These are phyloP conservation scores for Exophiala sideris DNA, from an alignment of 2,329 filamentous ascomycete genomes.

Conservation along the genomic window DNA sequence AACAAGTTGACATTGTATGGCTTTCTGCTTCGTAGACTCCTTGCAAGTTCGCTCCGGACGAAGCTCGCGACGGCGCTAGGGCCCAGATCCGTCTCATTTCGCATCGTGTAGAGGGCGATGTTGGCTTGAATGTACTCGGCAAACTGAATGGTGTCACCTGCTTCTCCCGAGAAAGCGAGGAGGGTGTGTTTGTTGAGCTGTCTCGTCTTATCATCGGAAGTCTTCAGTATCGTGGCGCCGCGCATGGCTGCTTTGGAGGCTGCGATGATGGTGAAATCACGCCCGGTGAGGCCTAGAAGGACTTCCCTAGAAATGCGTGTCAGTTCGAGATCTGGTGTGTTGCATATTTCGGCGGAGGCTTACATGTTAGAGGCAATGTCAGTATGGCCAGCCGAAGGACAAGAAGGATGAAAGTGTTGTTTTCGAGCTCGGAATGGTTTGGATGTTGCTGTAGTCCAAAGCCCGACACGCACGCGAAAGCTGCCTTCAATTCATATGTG, in stretches of 20 bases:
- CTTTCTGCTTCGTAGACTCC: conserved; percentile 82
- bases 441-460: background rate
- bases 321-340: background rate
- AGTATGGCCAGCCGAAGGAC: background rate
- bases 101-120: conserved; percentile 96
- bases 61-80: conserved; percentile 88
- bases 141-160: conserved; percentile 98
- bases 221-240: conserved; percentile 92
- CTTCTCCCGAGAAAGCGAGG: conserved; percentile 93
- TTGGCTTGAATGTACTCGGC: conserved; percentile 99
- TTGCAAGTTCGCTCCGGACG: conserved; percentile 88
- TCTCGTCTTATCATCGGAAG: conserved; percentile 93
- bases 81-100: conserved; percentile 88
- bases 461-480: conserved; percentile 17
- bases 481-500: background rate
- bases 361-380: conserved; percentile 6
- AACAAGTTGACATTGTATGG: conserved; percentile 97
- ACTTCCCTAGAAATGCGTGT: conserved; percentile 71
- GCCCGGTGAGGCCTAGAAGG: conserved; percentile 94
- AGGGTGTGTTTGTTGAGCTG: conserved; percentile 88
- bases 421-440: no score
- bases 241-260: conserved; percentile 98
- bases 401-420: background rate
- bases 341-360: background rate
- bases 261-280: conserved; percentile 97